Base-by-base conservation (phyloP, 371 early-diverging fungal genomes). In the Actinomucor elegans region DNA sequence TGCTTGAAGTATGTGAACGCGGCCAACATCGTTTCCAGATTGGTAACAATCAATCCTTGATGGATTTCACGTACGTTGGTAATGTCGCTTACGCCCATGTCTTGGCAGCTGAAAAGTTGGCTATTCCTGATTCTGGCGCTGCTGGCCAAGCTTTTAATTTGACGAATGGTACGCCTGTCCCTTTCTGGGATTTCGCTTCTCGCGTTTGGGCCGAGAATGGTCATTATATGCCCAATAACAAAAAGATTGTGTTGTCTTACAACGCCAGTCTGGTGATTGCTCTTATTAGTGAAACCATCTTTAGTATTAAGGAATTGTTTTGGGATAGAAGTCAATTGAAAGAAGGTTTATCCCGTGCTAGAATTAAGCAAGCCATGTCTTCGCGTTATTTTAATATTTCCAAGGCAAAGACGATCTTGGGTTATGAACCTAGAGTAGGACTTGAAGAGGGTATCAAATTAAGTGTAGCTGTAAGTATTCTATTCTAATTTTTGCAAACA, bases 41-140 rank as follows among this genome's bases (percentile, higher is more conserved):
- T 47, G 97, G 97, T n/a, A 74, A 84, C 59, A 95, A 94, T 75
- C 76, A 80, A 0, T 87, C 86, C 14, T 63, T 94, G 56, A 90
- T 93, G 74, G 96, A 96, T 64, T 94, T 87, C 67, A 96, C 96
- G 9, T 95, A 93, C 64, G 97, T 97, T 20, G 94, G 88, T 57
- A 97, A 97, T 52, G 86, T 91, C 11, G 94, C 96, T 4, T 84
- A 93, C 46, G 94, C 94, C 11, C 97, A 95, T 60, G 67, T 95
- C 3, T 75, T 94, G 45, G 95, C 95, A 10, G 90, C 89, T 2
- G 88, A 94, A 42, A 88, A 85, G 58, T 68, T 95, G 28, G 59
- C 73, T 5, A 65, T 65, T 26, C 50, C 73, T 8, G 38, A 58
- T 10, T 74, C 75, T 2, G 71, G 71, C 24, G 78, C 61, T 5